A percentile compares a stretch with the other conserved stretches of the same genome.
phyloP scores from a whole-genome alignment of 129 eudicot genomes.

The Artemisia tridentata region DNA sequence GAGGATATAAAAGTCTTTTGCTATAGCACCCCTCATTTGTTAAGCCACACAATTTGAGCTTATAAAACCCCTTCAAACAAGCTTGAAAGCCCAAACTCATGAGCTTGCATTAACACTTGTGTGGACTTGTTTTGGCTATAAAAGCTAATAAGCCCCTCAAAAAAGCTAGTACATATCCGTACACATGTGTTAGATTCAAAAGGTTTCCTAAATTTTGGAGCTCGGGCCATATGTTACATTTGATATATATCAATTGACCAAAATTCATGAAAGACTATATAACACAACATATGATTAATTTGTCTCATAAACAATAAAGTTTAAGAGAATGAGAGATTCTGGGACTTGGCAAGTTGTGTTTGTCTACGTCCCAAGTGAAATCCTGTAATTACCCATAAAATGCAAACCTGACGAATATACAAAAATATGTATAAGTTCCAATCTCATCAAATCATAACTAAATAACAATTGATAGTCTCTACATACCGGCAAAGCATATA shows the following conservation, averaged over 20 bases:
- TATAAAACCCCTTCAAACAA: too few relatives aligned
- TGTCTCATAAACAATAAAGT: constrained; percentile 17
- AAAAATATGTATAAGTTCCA: neutral
- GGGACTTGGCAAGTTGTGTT: constrained; percentile 66
- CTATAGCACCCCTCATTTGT: too few relatives aligned
- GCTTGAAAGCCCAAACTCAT: too few relatives aligned
- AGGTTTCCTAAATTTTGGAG: neutral
- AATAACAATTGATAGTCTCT: neutral
- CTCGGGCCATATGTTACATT: neutral
- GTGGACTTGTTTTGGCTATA: too few relatives aligned
- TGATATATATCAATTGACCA: constrained; percentile 11
- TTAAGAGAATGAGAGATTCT: constrained; percentile 33
- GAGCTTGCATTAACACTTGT: too few relatives aligned
- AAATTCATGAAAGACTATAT: constrained; percentile 5
- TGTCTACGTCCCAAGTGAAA: constrained; percentile 74
- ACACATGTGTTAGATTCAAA: neutral
- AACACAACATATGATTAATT: constrained; percentile 15
- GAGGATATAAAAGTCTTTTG: too few relatives aligned
- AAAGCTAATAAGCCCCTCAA: neutral
- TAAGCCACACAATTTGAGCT: too few relatives aligned
- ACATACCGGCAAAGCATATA: constrained; percentile 84
- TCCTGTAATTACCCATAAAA: constrained; percentile 71
- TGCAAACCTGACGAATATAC: constrained; percentile 52
- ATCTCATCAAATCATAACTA: neutral
- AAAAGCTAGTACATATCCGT: neutral